Evolutionary conservation across 805 yeast species (phyloP).

Genomic region (Kodamaea fukazawae): DNA sequence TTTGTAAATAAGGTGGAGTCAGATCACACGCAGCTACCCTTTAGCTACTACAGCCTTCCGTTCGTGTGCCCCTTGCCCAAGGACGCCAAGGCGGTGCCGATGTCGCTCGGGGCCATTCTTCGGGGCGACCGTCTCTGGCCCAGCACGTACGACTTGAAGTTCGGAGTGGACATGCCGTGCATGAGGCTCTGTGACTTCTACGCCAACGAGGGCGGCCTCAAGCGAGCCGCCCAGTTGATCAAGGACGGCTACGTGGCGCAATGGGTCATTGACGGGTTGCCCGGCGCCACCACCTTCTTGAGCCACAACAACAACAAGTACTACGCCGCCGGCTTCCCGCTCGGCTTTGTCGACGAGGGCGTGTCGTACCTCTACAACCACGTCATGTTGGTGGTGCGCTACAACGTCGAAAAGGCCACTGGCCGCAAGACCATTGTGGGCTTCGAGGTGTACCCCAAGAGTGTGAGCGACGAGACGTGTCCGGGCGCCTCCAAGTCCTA

Average conservation of each 20-base stretch:
- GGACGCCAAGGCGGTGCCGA: slow-evolving; percentile 55
- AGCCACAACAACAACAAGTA: slow-evolving; percentile 59
- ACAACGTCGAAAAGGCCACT: slow-evolving; percentile 46
- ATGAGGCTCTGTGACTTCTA: slow-evolving; percentile 63
- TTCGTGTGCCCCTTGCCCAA: slow-evolving; percentile 72
- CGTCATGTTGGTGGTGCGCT: slow-evolving; percentile 75
- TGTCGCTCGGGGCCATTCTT: slow-evolving; percentile 73
- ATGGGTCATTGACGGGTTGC: slow-evolving; percentile 81
- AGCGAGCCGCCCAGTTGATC: slow-evolving; percentile 59
- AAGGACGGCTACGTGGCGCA: slow-evolving; percentile 72
- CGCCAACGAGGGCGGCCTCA: slow-evolving; percentile 50
- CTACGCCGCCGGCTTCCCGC: slow-evolving; percentile 83
- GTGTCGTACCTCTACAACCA: slow-evolving; percentile 69
- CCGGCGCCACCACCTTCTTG: slow-evolving; percentile 83
- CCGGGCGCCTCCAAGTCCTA: slow-evolving; percentile 70
- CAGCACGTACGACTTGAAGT: slow-evolving; percentile 63
- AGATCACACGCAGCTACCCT: slow-evolving; percentile 73
- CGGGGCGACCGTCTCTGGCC: slow-evolving; percentile 80
- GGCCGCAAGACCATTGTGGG: slow-evolving; percentile 67
- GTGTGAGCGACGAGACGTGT: slow-evolving; percentile 64
- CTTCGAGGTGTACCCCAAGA: slow-evolving; percentile 84
- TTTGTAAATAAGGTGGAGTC: slow-evolving; percentile 77
- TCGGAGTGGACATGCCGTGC: slow-evolving; percentile 68
- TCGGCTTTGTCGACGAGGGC: slow-evolving; percentile 66
- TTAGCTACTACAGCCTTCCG: slow-evolving; percentile 70